Percentiles rank a stretch among this genome's conserved stretches.
Conservation (phyloP, 2,329 filamentous ascomycete species). For the Phaeosphaeria sp. region DNA sequence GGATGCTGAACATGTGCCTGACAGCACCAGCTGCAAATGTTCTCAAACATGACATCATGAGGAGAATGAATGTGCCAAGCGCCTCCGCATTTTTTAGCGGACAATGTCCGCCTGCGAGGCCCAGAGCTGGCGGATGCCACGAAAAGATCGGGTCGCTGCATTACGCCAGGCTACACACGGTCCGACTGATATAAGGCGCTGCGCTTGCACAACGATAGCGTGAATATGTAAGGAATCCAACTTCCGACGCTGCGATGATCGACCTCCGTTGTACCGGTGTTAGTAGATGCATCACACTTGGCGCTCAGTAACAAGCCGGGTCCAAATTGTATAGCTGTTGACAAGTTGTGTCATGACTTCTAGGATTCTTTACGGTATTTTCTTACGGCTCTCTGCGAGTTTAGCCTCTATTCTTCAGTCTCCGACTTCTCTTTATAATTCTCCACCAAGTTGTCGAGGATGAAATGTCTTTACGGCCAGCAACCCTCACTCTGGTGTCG, state of each 20-base stretch:
- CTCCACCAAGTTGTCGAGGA: background rate
- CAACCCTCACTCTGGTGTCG: background rate
- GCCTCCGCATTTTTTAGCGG: background rate
- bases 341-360: background rate
- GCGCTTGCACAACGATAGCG: background rate
- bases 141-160: background rate
- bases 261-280: background rate
- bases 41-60: background rate
- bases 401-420: background rate
- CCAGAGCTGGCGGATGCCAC: background rate
- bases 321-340: background rate
- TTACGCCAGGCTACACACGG: background rate
- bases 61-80: background rate
- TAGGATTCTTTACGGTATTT: background rate
- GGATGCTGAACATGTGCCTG: background rate
- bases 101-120: background rate
- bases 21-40: background rate
- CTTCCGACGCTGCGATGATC: background rate
- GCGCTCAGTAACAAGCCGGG: background rate
- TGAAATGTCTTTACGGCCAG: too few relatives aligned
- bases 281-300: background rate
- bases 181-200: background rate
- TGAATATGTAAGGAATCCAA: background rate
- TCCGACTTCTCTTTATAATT: background rate
- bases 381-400: background rate